Percentiles rank a stretch among this genome's conserved stretches.
Evolutionary conservation across 179 eudicot genomes (phyloP).

Genomic region (Silene coronaria): DNA sequence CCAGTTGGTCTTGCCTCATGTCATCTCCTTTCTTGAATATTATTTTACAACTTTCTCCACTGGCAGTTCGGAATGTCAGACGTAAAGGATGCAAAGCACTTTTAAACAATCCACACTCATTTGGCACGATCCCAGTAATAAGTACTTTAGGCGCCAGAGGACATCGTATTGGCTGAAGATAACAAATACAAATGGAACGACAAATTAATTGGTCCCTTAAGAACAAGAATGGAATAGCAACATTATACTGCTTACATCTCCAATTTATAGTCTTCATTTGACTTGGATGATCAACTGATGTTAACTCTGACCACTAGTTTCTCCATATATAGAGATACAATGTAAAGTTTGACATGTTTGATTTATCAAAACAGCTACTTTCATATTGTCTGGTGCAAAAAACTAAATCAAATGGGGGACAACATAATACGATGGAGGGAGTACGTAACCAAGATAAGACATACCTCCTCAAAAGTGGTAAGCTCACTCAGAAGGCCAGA

Average conservation of each 20-base stretch:
- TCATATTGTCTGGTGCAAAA: neutral
- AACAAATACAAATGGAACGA: constrained; percentile 6
- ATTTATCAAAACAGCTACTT: neutral
- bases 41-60: constrained; percentile 77
- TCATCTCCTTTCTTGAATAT: constrained; percentile 98
- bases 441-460: neutral
- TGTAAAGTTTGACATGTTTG: neutral
- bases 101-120: constrained; percentile 86
- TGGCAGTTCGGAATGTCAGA: constrained; percentile 70
- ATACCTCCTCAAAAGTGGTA: constrained; percentile 94
- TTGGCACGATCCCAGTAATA: constrained; percentile 83
- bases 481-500: constrained; percentile 97
- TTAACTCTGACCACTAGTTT: neutral
- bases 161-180: constrained; percentile 80
- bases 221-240: neutral
- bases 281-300: neutral
- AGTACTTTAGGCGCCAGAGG: constrained; percentile 82
- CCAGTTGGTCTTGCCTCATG: constrained; percentile 98
- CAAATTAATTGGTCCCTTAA: neutral
- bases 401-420: neutral
- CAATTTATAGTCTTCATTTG: neutral
- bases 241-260: neutral
- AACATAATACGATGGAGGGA: neutral
- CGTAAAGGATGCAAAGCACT: constrained; percentile 87
- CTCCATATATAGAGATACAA: neutral